phyloP scores from a whole-genome alignment of 2,329 filamentous ascomycete genomes.

The Dothiorella sarmentorum region DNA sequence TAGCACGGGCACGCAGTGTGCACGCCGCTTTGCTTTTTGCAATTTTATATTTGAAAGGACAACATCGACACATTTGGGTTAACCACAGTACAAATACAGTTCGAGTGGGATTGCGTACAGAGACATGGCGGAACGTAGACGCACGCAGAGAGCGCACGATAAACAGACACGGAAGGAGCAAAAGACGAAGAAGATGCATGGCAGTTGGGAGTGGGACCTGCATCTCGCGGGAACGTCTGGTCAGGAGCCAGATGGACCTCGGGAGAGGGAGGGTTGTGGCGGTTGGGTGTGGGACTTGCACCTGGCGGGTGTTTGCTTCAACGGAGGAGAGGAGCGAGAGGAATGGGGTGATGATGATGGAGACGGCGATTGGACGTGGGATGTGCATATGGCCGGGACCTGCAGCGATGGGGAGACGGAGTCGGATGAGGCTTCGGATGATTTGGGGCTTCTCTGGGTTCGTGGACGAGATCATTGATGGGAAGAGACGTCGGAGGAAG shows the following conservation, averaged over 20 bases:
- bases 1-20: too few species aligned
- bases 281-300: not conserved
- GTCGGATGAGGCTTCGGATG: too few species aligned
- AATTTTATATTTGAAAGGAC: not conserved
- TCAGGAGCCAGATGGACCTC: too few species aligned
- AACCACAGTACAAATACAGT: slow-evolving; percentile 35
- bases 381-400: not conserved
- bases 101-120: slow-evolving; percentile 57
- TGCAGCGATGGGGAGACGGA: not conserved
- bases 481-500: too few species aligned
- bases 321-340: not conserved
- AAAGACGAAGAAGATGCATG: not conserved
- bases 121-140: slow-evolving; percentile 32
- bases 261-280: not conserved
- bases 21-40: too few species aligned
- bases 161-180: not conserved
- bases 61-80: slow-evolving; percentile 9
- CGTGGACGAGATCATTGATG: too few species aligned
- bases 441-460: too few species aligned
- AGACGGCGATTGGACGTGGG: not conserved
- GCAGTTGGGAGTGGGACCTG: not conserved
- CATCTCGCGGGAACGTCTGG: not conserved
- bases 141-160: not conserved
- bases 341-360: not conserved
- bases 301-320: not conserved